phyloP scores from a whole-genome alignment of 169 alveolate genomes.

The Eimeria praecox region DNA sequence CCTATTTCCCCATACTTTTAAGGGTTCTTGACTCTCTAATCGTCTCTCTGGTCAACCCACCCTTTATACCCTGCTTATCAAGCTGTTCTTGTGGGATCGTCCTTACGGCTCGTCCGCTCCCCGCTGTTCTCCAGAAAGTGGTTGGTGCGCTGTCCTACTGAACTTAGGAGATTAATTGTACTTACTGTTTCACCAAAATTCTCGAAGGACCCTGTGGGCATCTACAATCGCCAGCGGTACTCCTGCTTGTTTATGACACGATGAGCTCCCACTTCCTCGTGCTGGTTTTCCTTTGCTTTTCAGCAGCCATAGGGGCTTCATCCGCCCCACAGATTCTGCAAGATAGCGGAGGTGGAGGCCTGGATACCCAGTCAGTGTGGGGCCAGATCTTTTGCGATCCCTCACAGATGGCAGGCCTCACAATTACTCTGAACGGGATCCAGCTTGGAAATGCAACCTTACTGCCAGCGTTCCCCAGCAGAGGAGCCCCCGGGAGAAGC shows the following conservation, averaged over 20 bases:
- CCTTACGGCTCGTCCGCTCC: not conserved
- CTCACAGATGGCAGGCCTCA: slow-evolving; percentile 13
- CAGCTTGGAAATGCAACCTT: slow-evolving; percentile 26
- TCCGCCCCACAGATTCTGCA: not conserved
- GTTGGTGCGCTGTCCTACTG: not conserved
- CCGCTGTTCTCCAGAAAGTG: not conserved
- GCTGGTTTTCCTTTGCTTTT: not conserved
- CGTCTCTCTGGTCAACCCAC: not conserved
- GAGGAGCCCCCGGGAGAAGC: not conserved
- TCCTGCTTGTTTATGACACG: not conserved
- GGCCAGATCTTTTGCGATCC: slow-evolving; percentile 60
- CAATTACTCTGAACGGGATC: slow-evolving; percentile 57
- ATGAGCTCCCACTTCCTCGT: not conserved
- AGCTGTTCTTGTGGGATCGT: not conserved
- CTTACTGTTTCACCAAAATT: not conserved
- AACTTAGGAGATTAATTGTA: not conserved
- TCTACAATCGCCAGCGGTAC: not conserved
- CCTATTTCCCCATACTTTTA: not conserved
- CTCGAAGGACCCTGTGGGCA: not conserved
- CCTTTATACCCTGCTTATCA: not conserved
- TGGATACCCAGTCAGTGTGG: not conserved
- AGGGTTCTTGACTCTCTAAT: not conserved
- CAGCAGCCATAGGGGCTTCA: not conserved
- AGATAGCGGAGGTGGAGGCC: not conserved
- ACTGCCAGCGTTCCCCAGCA: slow-evolving; percentile 37